Evolutionary conservation across 2,329 filamentous ascomycete species (phyloP).

Genomic region (Thelonectria olida): DNA sequence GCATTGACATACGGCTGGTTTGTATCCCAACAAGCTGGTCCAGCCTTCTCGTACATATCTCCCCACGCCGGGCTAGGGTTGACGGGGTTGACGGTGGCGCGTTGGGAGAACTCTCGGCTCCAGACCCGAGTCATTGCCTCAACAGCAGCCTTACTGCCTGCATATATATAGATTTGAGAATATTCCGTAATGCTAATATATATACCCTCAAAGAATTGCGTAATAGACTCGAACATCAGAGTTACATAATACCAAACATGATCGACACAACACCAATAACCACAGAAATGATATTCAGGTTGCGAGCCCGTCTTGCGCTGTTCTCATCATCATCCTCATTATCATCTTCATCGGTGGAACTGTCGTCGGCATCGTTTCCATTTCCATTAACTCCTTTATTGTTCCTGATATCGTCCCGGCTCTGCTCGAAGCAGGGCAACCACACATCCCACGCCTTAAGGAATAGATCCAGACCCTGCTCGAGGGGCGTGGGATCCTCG

Average conservation of each 20-base stretch:
- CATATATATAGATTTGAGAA: too few species aligned
- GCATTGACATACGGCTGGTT: too few species aligned
- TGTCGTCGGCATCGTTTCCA: not conserved
- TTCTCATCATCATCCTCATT: not conserved
- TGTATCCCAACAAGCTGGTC: too few species aligned
- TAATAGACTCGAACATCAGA: not conserved
- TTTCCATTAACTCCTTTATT: constrained; percentile 18
- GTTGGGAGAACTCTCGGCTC: constrained; percentile 43
- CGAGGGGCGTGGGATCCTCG: constrained; percentile 4
- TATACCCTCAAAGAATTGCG: too few species aligned
- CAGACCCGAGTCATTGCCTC: not conserved
- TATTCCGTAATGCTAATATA: too few species aligned
- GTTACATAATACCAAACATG: not conserved
- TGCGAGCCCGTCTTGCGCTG: not conserved
- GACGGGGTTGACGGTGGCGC: constrained; percentile 59
- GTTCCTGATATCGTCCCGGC: constrained; percentile 22
- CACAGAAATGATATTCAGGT: not conserved
- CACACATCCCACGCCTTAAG: constrained; percentile 24
- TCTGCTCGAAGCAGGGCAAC: constrained; percentile 29
- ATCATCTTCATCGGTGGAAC: not conserved
- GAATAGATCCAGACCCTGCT: constrained; percentile 26
- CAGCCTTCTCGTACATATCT: constrained; percentile 50
- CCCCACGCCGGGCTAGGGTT: constrained; percentile 60
- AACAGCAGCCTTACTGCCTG: not conserved
- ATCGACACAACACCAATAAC: not conserved